Evolutionary conservation across 768 basidiomycete species (phyloP).

Genomic region (Podaxis sp.): DNA sequence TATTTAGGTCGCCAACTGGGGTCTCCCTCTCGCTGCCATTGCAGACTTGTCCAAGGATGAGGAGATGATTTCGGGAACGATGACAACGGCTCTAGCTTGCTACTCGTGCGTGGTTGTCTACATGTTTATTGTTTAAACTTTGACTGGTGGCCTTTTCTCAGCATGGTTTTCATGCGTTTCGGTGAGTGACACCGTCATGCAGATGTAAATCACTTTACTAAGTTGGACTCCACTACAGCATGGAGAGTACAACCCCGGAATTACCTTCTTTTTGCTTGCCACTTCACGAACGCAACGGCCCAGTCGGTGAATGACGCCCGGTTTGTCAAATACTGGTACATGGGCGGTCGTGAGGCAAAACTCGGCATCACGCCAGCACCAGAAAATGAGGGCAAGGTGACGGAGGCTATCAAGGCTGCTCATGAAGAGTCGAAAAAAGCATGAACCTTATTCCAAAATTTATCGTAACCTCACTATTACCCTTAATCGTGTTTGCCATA

Average conservation of each 20-base stretch:
- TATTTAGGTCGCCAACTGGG: constrained; percentile 93
- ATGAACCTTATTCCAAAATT: constrained; percentile 22
- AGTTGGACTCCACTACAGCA: constrained; percentile 43
- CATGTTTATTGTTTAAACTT: background rate
- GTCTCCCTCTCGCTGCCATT: constrained; percentile 91
- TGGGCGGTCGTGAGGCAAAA: constrained; percentile 82
- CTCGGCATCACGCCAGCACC: constrained; percentile 36
- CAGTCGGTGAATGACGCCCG: constrained; percentile 82
- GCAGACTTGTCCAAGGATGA: constrained; percentile 92
- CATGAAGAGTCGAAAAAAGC: constrained; percentile 40
- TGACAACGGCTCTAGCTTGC: constrained; percentile 86
- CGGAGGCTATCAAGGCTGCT: constrained; percentile 49
- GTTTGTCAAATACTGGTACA: constrained; percentile 89
- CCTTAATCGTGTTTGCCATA: constrained; percentile 20
- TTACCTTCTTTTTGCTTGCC: constrained; percentile 93
- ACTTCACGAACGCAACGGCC: constrained; percentile 86
- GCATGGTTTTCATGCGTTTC: constrained; percentile 92
- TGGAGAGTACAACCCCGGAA: constrained; percentile 97
- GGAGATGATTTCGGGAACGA: constrained; percentile 94
- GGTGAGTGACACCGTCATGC: constrained; percentile 46
- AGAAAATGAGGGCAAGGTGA: constrained; percentile 40
- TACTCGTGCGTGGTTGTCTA: constrained; percentile 78
- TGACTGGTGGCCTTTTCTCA: constrained; percentile 22
- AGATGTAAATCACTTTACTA: background rate
- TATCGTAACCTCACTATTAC: constrained; percentile 13